Evolutionary conservation across 371 early-diverging fungal species (phyloP), one percentile per base, ranked within the genome.

Genomic region (Choanephora cucurbitarum): DNA sequence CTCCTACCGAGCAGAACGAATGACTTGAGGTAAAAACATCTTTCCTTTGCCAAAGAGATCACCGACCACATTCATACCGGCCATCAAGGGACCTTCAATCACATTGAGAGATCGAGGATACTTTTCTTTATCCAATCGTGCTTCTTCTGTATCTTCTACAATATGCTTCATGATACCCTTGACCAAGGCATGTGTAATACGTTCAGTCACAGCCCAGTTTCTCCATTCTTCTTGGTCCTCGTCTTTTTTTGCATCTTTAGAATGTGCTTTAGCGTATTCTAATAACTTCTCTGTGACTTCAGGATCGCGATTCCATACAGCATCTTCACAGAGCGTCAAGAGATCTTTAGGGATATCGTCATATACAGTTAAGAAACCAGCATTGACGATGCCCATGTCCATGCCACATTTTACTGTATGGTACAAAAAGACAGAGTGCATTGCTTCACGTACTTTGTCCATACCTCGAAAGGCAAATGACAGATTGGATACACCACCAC

Each of bases 351-450:
- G 93, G 44, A 96, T 93, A 49, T 95, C 95, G 64, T 93, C 94
- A 60, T 96, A 95, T 50, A 94, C 92, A 22, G 94, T 90, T 77
- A 95, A 79, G 80, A 90, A 89, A 59, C 95, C 96, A 11, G 95
- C 92, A 69, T 95, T 95, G 61, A 96, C 96, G 56, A 96, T 96
- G 62, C 95, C 96, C 96, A 96, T 95, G 70, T 94, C 95, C 91
- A 96, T 90, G 17, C 95, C 95, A 15, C 81, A 93, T 67, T 89
- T 82, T 67, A 93, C 92, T 17, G 95, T 84, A 62, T 96, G 95
- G 73, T 88, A 96, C 66, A 94, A 71, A 66, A 96, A 96, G 14
- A 96, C 96, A 52, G 88, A 86, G 78, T 96, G 95, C 95, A 96
- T 95, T 9, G 95, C 95, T 75, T 92, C 88, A 69, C 96, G 89